Evolutionary conservation across 148 eudicot species (phyloP).

Genomic region (Heliamphora exappendiculata): DNA sequence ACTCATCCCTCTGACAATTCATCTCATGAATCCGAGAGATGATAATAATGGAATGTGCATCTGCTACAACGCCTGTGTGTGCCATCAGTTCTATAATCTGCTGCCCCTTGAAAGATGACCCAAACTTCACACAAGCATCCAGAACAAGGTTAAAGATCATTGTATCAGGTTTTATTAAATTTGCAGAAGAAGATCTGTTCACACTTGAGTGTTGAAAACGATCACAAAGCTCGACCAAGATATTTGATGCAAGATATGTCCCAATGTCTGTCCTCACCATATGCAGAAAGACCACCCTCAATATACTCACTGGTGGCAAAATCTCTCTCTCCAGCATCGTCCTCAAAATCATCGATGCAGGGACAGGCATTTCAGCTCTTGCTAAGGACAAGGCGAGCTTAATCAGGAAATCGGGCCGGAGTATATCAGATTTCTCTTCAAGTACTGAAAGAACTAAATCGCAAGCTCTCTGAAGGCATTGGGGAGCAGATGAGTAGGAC

Average conservation of each 20-base stretch:
- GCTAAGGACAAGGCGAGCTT: slow-evolving; percentile 67
- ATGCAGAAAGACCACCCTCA: slow-evolving; percentile 56
- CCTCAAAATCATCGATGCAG: slow-evolving; percentile 57
- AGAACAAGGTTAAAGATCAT: slow-evolving; percentile 71
- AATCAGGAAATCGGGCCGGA: slow-evolving; percentile 35
- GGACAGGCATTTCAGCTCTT: slow-evolving; percentile 69
- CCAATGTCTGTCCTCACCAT: slow-evolving; percentile 77
- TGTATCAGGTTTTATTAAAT: slow-evolving; percentile 42
- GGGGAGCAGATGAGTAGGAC: slow-evolving; percentile 57
- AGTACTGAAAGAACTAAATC: slow-evolving; percentile 34
- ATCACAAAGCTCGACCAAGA: slow-evolving; percentile 62
- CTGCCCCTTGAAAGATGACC: slow-evolving; percentile 55
- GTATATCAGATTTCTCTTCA: slow-evolving; percentile 38
- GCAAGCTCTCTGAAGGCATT: slow-evolving; percentile 54
- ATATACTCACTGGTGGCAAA: slow-evolving; percentile 33
- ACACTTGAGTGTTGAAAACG: slow-evolving; percentile 18
- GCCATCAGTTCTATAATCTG: slow-evolving; percentile 75
- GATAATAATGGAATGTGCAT: slow-evolving; percentile 53
- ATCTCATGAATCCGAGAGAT: slow-evolving; percentile 61
- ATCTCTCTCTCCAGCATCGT: slow-evolving; percentile 51
- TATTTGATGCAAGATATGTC: slow-evolving; percentile 58
- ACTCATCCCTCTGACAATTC: slow-evolving; percentile 69
- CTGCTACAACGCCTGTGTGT: slow-evolving; percentile 46
- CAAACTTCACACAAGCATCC: slow-evolving; percentile 59
- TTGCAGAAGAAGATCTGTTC: slow-evolving; percentile 28